Conservation (phyloP, 2,329 filamentous ascomycete genomes). For the Colletotrichum incanum region DNA sequence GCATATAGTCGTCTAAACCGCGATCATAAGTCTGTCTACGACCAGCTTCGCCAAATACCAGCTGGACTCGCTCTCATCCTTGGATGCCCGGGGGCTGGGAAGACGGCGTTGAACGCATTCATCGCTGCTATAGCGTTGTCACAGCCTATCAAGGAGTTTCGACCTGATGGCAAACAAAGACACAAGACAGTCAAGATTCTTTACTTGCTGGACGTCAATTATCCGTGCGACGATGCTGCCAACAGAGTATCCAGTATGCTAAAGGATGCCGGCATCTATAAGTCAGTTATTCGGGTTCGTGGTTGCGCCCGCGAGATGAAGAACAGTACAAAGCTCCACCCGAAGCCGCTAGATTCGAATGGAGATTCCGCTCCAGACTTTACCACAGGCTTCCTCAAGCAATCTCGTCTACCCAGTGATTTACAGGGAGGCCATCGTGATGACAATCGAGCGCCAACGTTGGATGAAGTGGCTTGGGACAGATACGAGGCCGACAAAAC, state of each 20-base stretch:
- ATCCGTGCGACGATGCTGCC: conserved; percentile 62
- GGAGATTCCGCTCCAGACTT: conserved; percentile 16
- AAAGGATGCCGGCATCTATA: conserved; percentile 53
- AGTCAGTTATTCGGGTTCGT: conserved; percentile 39
- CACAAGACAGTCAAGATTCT: conserved; percentile 52
- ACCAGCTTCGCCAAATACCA: conserved; percentile 54
- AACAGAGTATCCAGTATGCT: conserved; percentile 58
- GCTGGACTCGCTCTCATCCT: conserved; percentile 62
- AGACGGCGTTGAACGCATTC: conserved; percentile 63
- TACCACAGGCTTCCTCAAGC: conserved; percentile 33
- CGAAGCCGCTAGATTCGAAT: conserved; percentile 41
- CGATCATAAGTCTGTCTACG: conserved; percentile 57
- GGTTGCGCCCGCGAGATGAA: conserved; percentile 40
- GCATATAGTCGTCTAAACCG: conserved; percentile 50
- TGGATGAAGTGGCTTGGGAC: conserved; percentile 62
- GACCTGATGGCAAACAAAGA: background rate
- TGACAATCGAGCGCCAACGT: conserved; percentile 49
- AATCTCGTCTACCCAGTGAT: conserved; percentile 4
- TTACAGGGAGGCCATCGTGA: background rate
- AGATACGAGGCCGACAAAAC: conserved; percentile 54
- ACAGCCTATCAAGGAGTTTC: background rate
- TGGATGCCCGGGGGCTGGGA: conserved; percentile 64
- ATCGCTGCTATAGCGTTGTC: conserved; percentile 55
- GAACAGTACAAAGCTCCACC: conserved; percentile 31
- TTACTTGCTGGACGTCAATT: conserved; percentile 65